Percentiles rank a stretch among this genome's conserved stretches.
phyloP scores from a whole-genome alignment of 2,329 filamentous ascomycete genomes.

The Botrytis byssoidea region DNA sequence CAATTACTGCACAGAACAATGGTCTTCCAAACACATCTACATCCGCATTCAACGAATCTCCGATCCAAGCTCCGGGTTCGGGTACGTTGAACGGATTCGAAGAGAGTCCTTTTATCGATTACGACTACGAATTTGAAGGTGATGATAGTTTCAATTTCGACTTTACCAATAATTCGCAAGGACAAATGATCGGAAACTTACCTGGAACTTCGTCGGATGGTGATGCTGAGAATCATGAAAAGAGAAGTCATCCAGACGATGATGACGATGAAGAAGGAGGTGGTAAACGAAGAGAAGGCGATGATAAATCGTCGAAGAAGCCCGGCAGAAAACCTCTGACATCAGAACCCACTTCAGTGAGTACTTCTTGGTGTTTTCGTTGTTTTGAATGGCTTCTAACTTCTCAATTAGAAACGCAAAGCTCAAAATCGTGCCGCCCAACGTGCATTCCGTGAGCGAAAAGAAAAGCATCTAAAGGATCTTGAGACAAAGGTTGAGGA shows the following conservation, averaged over 20 bases:
- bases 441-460: constrained; percentile 88
- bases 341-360: constrained; percentile 91
- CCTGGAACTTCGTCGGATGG: constrained; percentile 49
- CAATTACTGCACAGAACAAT: constrained; percentile 40
- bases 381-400: constrained; percentile 29
- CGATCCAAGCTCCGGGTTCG: constrained; percentile 45
- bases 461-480: constrained; percentile 86
- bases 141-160: constrained; percentile 69
- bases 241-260: constrained; percentile 70
- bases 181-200: constrained; percentile 74
- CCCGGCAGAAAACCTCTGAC: constrained; percentile 94
- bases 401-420: constrained; percentile 73
- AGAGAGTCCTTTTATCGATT: constrained; percentile 81
- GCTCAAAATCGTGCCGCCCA: constrained; percentile 93
- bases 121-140: constrained; percentile 72
- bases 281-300: constrained; percentile 72
- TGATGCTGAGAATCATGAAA: constrained; percentile 58
- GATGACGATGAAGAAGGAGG: constrained; percentile 63
- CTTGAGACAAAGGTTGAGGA: constrained; percentile 76
- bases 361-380: constrained; percentile 44
- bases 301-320: constrained; percentile 89
- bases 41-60: constrained; percentile 50
- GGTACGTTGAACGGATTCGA: constrained; percentile 55
- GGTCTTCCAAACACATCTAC: constrained; percentile 47
- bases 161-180: constrained; percentile 51